Conservation (phyloP, 78 protist species). For the Guillardia theta region DNA sequence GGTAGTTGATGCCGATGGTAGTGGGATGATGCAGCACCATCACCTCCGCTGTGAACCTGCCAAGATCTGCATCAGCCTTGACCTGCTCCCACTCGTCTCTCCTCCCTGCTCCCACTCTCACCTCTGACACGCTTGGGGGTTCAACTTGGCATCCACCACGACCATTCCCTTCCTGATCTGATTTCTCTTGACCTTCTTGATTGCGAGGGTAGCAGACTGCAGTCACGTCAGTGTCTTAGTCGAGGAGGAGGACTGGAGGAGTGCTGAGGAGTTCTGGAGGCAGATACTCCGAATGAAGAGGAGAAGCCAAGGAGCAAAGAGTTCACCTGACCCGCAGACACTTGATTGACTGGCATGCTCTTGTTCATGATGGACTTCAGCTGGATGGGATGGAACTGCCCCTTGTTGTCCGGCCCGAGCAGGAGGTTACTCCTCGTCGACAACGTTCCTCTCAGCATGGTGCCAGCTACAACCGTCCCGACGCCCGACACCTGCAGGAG, state of each 20-base stretch:
- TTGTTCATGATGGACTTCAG: constrained; percentile 65
- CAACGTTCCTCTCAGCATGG: constrained; percentile 72
- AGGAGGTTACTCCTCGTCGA: constrained; percentile 56
- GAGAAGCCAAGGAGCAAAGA: too few relatives aligned
- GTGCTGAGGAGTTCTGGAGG: too few relatives aligned
- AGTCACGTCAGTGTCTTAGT: too few relatives aligned
- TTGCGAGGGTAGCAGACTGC: background rate
- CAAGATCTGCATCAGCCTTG: too few relatives aligned
- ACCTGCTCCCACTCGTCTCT: too few relatives aligned
- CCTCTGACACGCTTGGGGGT: constrained; percentile 42
- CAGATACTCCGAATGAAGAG: too few relatives aligned
- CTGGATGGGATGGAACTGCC: constrained; percentile 64
- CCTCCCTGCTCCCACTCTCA: too few relatives aligned
- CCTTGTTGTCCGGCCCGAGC: constrained; percentile 86
- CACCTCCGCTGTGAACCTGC: constrained; percentile 67
- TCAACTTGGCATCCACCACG: background rate
- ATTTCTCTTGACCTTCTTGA: background rate
- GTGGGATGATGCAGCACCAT: constrained; percentile 90
- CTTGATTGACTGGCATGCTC: background rate
- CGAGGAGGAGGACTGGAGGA: too few relatives aligned
- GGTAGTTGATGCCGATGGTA: constrained; percentile 80
- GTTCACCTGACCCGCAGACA: background rate
- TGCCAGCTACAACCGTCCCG: constrained; percentile 86
- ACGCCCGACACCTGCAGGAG: constrained; percentile 77
- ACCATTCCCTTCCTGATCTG: constrained; percentile 26